Evolutionary conservation across 371 early-diverging fungal species (phyloP).

Genomic region (Dinochytrium kinnereticum): DNA sequence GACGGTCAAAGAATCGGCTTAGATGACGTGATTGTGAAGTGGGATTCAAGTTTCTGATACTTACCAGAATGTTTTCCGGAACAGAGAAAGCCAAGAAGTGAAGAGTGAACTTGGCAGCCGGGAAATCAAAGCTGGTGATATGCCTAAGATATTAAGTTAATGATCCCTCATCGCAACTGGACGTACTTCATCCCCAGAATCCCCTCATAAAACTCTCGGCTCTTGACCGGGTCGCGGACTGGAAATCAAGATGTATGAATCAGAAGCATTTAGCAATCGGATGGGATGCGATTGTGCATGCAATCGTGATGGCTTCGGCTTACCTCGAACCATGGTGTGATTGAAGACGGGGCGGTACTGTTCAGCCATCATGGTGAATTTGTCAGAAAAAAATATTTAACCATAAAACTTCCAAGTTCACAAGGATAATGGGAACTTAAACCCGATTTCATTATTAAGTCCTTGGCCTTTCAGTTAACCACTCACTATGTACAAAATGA

Average conservation of each 20-base stretch:
- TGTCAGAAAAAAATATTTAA: too few species aligned
- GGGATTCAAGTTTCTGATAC: neutral
- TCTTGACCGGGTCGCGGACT: slow-evolving; percentile 68
- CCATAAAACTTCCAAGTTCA: too few species aligned
- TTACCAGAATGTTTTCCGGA: slow-evolving; percentile 46
- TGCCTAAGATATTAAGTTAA: slow-evolving; percentile 38
- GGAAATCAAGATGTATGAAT: neutral
- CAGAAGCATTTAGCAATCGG: too few species aligned
- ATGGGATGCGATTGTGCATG: too few species aligned
- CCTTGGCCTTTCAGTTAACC: too few species aligned
- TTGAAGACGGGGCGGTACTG: neutral
- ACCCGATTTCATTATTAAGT: too few species aligned
- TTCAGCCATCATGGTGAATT: too few species aligned
- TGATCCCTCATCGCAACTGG: too few species aligned
- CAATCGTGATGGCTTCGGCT: neutral
- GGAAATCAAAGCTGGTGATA: slow-evolving; percentile 62
- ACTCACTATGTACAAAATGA: too few species aligned
- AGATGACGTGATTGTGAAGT: too few species aligned
- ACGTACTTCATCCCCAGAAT: slow-evolving; percentile 83
- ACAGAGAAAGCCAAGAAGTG: slow-evolving; percentile 78
- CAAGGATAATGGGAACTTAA: too few species aligned
- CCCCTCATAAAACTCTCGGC: slow-evolving; percentile 77
- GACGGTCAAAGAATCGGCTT: neutral
- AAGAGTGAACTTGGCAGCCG: slow-evolving; percentile 55
- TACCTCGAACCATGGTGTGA: slow-evolving; percentile 2